phyloP scores from a whole-genome alignment of 2,329 filamentous ascomycete genomes.

The Penicillium sp. region DNA sequence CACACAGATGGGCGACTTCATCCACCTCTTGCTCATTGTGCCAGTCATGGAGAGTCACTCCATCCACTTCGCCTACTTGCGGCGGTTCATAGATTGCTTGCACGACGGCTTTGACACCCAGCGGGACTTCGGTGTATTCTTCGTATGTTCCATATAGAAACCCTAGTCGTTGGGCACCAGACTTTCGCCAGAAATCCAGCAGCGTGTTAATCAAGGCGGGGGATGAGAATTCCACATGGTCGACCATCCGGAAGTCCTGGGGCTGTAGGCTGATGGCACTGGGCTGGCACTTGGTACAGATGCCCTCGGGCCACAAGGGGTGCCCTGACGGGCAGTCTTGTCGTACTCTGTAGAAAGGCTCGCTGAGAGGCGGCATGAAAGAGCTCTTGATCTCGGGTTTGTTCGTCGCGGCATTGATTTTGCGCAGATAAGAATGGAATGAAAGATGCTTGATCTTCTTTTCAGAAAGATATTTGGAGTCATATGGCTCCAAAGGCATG shows the following conservation, averaged over 20 bases:
- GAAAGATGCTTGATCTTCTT: conserved; percentile 99
- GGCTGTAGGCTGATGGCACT: conserved; percentile 93
- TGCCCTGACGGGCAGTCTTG: conserved; percentile 88
- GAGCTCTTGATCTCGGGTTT: conserved; percentile 90
- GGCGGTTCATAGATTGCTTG: conserved; percentile 97
- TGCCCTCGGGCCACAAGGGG: conserved; percentile 87
- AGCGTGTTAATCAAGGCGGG: conserved; percentile 80
- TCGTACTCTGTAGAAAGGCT: conserved; percentile 87
- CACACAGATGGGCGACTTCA: conserved; percentile 72
- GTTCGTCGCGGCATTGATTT: conserved; percentile 93
- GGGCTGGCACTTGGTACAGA: conserved; percentile 96
- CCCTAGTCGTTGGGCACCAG: conserved; percentile 75
- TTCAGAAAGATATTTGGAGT: conserved; percentile 78
- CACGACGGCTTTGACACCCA: conserved; percentile 91
- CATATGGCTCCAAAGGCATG: conserved; percentile 92
- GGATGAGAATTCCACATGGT: conserved; percentile 93
- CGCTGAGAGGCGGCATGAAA: conserved; percentile 89
- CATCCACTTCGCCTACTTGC: conserved; percentile 81
- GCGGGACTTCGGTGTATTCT: conserved; percentile 84
- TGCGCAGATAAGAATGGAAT: conserved; percentile 89
- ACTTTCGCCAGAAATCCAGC: conserved; percentile 84
- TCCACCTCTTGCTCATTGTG: conserved; percentile 77
- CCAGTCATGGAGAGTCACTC: conserved; percentile 79
- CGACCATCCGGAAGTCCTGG: conserved; percentile 91
- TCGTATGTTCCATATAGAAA: conserved; percentile 87